phyloP scores from a whole-genome alignment of 1,284 basidiomycete species.

The Pseudozyma thailandica region DNA sequence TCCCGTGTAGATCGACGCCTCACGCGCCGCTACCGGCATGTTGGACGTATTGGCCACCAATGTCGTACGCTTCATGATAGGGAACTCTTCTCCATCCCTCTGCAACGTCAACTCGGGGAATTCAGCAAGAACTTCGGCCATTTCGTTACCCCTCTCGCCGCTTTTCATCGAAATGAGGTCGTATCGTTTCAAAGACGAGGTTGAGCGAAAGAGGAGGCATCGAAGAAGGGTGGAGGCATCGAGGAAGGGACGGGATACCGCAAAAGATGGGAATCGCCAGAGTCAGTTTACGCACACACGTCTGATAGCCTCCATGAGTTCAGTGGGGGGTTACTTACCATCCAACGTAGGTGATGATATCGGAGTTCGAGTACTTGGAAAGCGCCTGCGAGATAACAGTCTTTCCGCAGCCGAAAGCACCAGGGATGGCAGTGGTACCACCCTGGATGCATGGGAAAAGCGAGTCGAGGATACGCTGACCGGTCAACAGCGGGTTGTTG shows the following conservation, averaged over 20 bases:
- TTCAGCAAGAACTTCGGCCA: slow-evolving; percentile 97
- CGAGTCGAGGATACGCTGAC: slow-evolving; percentile 96
- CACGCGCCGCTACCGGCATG: slow-evolving; percentile 99
- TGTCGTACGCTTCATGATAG: slow-evolving; percentile 99
- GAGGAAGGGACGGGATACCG: too few relatives aligned
- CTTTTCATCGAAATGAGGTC: too few relatives aligned
- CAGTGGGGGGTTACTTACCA: slow-evolving; percentile 71
- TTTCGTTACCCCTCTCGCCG: slow-evolving; percentile 75
- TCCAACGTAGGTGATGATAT: slow-evolving; percentile 99
- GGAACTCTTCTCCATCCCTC: slow-evolving; percentile 88
- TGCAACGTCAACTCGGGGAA: slow-evolving; percentile 96
- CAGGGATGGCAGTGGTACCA: slow-evolving; percentile 98
- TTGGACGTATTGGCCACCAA: slow-evolving; percentile 99
- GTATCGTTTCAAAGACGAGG: too few relatives aligned
- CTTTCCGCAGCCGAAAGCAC: slow-evolving; percentile 89
- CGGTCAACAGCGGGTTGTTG: slow-evolving; percentile 90
- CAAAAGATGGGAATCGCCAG: too few relatives aligned
- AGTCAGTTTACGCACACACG: too few relatives aligned
- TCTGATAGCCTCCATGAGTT: too few relatives aligned
- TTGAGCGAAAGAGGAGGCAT: too few relatives aligned
- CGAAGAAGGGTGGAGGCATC: too few relatives aligned
- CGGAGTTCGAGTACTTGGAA: slow-evolving; percentile 99
- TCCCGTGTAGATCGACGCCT: slow-evolving; percentile 99
- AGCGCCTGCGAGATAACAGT: slow-evolving; percentile 74
- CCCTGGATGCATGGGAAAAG: slow-evolving; percentile 99